Percentiles rank a stretch among this genome's conserved stretches.
phyloP scores from a whole-genome alignment of 345 rosid species.

The Erysimum cheiranthoides region DNA sequence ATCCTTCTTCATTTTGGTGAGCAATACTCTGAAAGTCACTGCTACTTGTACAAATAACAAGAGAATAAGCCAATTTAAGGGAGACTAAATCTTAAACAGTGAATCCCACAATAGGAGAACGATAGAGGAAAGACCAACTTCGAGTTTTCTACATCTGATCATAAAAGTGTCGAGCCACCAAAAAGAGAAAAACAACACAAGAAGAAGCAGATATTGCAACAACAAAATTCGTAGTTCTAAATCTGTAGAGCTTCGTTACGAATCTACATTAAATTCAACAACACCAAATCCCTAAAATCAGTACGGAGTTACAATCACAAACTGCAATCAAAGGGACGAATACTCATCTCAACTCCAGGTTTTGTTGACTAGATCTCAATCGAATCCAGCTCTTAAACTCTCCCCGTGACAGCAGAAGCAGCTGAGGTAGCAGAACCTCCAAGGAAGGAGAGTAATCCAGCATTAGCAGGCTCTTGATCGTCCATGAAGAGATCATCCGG shows the following conservation, averaged over 20 bases:
- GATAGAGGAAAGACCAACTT: conserved; percentile 23
- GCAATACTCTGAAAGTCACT: conserved; percentile 3
- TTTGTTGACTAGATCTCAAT: conserved; percentile 10
- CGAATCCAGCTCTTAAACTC: conserved; percentile 49
- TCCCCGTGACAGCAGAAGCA: conserved; percentile 58
- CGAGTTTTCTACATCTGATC: conserved; percentile 28
- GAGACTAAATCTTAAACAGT: background rate
- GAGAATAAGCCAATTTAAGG: background rate
- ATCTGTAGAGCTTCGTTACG: conserved; percentile 22
- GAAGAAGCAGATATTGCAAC: conserved; percentile 16
- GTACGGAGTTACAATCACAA: conserved; percentile 1
- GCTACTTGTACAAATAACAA: background rate
- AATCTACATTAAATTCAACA: conserved; percentile 37
- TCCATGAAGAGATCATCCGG: conserved; percentile 88
- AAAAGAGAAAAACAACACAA: conserved; percentile 26
- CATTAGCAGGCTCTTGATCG: conserved; percentile 68
- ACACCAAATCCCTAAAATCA: conserved; percentile 10
- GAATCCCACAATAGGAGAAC: conserved; percentile 21
- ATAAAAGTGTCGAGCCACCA: conserved; percentile 10
- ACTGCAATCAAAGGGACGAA: conserved; percentile 3
- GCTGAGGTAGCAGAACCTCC: conserved; percentile 71
- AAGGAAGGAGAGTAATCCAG: conserved; percentile 75
- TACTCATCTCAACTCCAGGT: conserved; percentile 27
- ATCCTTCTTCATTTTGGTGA: background rate
- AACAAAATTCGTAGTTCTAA: background rate